Percentiles rank a stretch among this genome's conserved stretches.
Evolutionary conservation across 2,329 filamentous ascomycete species (phyloP).

Genomic region (Paracoccidioides lutzii): DNA sequence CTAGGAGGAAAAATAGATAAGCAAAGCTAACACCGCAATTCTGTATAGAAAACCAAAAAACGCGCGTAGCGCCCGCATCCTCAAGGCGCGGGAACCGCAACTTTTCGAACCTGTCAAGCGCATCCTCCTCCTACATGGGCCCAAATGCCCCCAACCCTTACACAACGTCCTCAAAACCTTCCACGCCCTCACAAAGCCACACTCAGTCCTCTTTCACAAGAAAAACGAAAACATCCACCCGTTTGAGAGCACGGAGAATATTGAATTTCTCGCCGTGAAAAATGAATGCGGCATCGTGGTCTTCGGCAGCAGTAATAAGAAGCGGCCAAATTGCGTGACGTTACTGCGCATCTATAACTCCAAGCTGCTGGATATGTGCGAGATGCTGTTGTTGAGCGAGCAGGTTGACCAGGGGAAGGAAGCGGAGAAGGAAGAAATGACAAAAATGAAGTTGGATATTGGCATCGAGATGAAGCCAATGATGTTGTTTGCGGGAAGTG

Average conservation of each 20-base stretch:
- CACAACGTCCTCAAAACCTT: slow-evolving; percentile 78
- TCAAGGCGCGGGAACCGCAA: slow-evolving; percentile 88
- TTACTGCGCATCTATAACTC: slow-evolving; percentile 70
- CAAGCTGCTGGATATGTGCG: slow-evolving; percentile 89
- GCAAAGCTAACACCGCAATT: background rate
- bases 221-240: slow-evolving; percentile 85
- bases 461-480: slow-evolving; percentile 77
- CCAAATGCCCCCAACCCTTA: slow-evolving; percentile 67
- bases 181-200: slow-evolving; percentile 68
- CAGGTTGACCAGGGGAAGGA: slow-evolving; percentile 43
- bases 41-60: slow-evolving; percentile 51
- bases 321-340: slow-evolving; percentile 83
- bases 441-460: slow-evolving; percentile 48
- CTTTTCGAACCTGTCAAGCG: slow-evolving; percentile 79
- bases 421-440: slow-evolving; percentile 46
- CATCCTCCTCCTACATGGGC: slow-evolving; percentile 79
- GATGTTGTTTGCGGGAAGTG: slow-evolving; percentile 77
- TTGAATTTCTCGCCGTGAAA: slow-evolving; percentile 94
- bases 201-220: slow-evolving; percentile 86
- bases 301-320: slow-evolving; percentile 80
- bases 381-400: slow-evolving; percentile 59
- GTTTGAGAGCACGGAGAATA: slow-evolving; percentile 74
- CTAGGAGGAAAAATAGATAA: background rate
- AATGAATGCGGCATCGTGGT: slow-evolving; percentile 82
- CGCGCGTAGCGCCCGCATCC: slow-evolving; percentile 85